Evolutionary conservation across 345 rosid species (phyloP).

Genomic region (Hibiscus syriacus): DNA sequence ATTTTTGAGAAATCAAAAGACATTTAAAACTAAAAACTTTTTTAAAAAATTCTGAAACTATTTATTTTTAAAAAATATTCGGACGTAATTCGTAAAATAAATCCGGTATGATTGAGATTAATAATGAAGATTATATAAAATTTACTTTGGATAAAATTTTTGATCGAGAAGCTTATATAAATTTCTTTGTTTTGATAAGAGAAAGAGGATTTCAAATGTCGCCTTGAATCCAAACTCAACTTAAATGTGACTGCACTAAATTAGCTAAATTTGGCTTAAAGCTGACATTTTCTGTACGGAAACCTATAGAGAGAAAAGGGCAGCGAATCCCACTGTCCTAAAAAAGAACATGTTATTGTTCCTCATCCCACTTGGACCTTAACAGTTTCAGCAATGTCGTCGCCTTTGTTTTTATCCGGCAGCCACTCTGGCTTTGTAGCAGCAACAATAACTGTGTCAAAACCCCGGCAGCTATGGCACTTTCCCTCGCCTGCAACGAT

Average conservation of each 20-base stretch:
- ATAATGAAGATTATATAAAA: no score
- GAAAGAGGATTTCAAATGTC: no score
- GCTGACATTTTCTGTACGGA: slow-evolving; percentile 9
- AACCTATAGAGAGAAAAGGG: neutral
- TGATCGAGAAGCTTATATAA: no score
- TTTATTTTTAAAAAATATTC: no score
- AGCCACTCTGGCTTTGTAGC: slow-evolving; percentile 50
- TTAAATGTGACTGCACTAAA: neutral
- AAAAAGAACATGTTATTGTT: slow-evolving; percentile 17
- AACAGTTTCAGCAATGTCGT: slow-evolving; percentile 43
- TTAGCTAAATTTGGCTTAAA: slow-evolving; percentile 35
- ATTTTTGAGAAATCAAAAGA: no score
- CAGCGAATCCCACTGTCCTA: slow-evolving; percentile 32
- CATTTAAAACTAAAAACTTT: no score
- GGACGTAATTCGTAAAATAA: no score
- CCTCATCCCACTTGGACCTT: slow-evolving; percentile 35
- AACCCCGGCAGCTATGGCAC: slow-evolving; percentile 37
- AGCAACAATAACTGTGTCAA: slow-evolving; percentile 44
- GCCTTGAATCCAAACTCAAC: no score
- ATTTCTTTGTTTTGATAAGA: no score
- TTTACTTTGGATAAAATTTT: no score
- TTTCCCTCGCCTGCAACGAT: slow-evolving; percentile 41
- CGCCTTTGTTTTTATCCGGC: slow-evolving; percentile 41
- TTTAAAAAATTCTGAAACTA: no score
- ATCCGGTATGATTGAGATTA: no score